Evolutionary conservation across 2,329 filamentous ascomycete genomes (phyloP), one percentile per base, ranked within the genome.

Genomic region (Cladosporium austrohemisphaericum): DNA sequence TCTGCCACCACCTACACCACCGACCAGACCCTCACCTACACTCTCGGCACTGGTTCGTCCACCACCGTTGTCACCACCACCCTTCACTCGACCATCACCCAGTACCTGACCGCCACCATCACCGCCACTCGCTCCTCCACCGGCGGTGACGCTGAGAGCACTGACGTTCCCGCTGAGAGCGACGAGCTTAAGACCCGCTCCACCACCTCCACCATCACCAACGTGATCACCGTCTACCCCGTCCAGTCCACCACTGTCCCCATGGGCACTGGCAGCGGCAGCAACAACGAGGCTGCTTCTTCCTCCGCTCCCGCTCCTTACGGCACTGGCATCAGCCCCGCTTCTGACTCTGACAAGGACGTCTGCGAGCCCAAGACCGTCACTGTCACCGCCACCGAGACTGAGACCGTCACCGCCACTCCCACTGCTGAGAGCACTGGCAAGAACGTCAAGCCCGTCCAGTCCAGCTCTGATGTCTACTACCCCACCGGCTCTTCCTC

Each of bases 1-100:
- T 47, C 58, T 38, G 43, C 48, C 40, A 57, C 59, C 26, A 63
- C 60, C 38, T 37, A 57, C 36, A 57, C 61, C 54, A 58, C 47
- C 51, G 57, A 62, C 55, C 57, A 57, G 41, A 66, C 64, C 35
- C 47, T 65, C 37, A 65, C 64, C 53, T 67, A 66, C 61, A 67
- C 63, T 55, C 59, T 61, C 18, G 63, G 62, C 49, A 45, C 55
- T 44, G 65, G 64, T 40, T 55, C 63, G n/a, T 64, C 64, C 31
- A 57, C 59, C 49, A 63, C 57, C 29, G 58, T 64, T 36, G 54
- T 64, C 41, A 67, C 65, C 43, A 67, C 64, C 49, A 67, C 65
- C 16, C 36, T 67, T 43, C 55, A 65, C 50, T 58, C 56, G 26
- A 68, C 66, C 51, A 62, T 60, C 13, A 68, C 65, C 33, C 19